phyloP scores from a whole-genome alignment of 2,329 filamentous ascomycete genomes.

The Gaeumannomyces tritici region DNA sequence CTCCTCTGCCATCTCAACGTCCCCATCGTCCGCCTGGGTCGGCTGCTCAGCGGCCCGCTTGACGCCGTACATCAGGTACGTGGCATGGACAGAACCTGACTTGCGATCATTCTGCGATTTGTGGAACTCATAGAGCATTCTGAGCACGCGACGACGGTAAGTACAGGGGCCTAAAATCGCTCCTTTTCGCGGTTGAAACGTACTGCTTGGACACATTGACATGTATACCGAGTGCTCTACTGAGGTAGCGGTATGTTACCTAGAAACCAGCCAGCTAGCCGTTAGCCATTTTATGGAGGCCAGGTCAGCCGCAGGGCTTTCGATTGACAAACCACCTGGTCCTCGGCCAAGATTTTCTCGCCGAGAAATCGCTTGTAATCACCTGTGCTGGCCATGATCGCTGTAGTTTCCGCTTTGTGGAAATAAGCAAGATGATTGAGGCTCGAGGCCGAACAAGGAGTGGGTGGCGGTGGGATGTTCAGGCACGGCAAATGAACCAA shows the following conservation, averaged over 20 bases:
- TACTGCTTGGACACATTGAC: constrained; percentile 86
- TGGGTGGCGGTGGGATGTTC: neutral
- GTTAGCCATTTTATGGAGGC: neutral
- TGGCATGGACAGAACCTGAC: constrained; percentile 71
- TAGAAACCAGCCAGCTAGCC: constrained; percentile 24
- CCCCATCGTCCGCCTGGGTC: constrained; percentile 37
- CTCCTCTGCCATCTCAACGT: constrained; percentile 55
- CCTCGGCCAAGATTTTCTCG: constrained; percentile 66
- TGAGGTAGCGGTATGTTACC: constrained; percentile 82
- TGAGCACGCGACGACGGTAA: constrained; percentile 22
- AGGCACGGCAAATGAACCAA: too few relatives aligned
- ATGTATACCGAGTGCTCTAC: constrained; percentile 73
- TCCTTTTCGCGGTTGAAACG: constrained; percentile 16
- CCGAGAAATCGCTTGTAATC: constrained; percentile 66
- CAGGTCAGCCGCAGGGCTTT: neutral
- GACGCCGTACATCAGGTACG: constrained; percentile 76
- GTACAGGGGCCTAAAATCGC: neutral
- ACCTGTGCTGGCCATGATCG: neutral
- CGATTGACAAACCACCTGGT: constrained; percentile 49
- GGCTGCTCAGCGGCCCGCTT: constrained; percentile 22
- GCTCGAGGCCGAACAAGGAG: too few relatives aligned
- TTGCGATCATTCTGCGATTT: constrained; percentile 66
- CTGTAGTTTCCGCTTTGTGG: neutral
- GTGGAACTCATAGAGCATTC: constrained; percentile 83
- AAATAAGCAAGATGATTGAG: neutral